Evolutionary conservation across 164 flowering plant genomes (phyloP), one percentile per base, ranked within the genome.

Genomic region (Annona cherimola): DNA sequence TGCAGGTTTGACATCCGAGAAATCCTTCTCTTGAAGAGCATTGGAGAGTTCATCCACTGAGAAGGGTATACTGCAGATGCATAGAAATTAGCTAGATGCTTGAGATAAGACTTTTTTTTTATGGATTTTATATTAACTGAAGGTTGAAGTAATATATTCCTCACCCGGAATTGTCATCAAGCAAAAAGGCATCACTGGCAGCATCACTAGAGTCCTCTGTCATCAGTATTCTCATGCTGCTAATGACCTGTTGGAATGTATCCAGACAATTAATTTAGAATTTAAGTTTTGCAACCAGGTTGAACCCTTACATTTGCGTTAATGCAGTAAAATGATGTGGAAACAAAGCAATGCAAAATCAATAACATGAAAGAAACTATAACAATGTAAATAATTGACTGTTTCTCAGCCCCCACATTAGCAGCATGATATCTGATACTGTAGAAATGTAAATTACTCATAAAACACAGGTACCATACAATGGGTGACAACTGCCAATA

Each of bases 101-200:
- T 26, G 11, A 14, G 0, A 26, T 26, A 26, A 26, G 35, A 26
- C 35, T 26, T 26, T 26, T 26, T 26, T 26, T 26, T 40, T 45
- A 45, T 44, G 42, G 3, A 14, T 64, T 4, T 14, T 35, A 2
- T 12, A 39, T 45, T 41, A 16, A 16, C 6, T 40, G 67, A 64
- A 43, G 12, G 60, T 11, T 3, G 55, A 8, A n/a, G 19, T 45
- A 14, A 2, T 35, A 12, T 55, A 20, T n/a, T 66, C 50, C 14
- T 12, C 70, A 95, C 99, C 98, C 84, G 75, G 95, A 85, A 83
- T 84, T 78, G 69, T 96, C 98, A 65, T 93, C 95, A 84, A 96
- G 79, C 81, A 90, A 79, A 75, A 84, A 91, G 57, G 97, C 85
- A 72, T 76, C 80, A 77, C 84, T 80, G 35, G 63, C 87, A 11